Evolutionary conservation across 1,284 basidiomycete species (phyloP).

Genomic region (Tilletia setariae): DNA sequence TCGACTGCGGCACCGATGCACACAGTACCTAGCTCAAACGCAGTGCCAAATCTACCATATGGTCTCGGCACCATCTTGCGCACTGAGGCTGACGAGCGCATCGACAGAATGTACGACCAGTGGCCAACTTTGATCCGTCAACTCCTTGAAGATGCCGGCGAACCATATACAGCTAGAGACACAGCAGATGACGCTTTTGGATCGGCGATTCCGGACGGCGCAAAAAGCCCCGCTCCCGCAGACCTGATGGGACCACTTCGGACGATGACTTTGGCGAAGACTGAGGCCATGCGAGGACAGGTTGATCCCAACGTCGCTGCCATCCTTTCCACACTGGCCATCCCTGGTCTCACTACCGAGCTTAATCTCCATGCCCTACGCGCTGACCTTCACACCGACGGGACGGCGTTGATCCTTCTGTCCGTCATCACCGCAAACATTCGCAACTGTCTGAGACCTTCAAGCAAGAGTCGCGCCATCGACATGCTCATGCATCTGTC

Average conservation of each 20-base stretch:
- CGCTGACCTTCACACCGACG: conserved; percentile 60
- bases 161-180: background rate
- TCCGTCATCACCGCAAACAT: conserved; percentile 85
- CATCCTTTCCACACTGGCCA: conserved; percentile 16
- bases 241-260: background rate
- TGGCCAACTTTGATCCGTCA: conserved; percentile 36
- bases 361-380: conserved; percentile 19
- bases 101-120: conserved; percentile 50
- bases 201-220: background rate
- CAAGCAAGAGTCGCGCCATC: conserved; percentile 77
- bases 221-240: background rate
- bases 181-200: background rate
- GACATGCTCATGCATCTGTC: conserved; percentile 82
- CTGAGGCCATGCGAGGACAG: background rate
- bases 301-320: conserved; percentile 2
- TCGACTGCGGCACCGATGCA: background rate
- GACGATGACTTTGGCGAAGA: background rate
- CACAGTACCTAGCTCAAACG: background rate
- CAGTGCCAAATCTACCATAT: conserved; percentile 21
- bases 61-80: conserved; percentile 27
- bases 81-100: conserved; percentile 46
- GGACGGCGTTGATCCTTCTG: conserved; percentile 73
- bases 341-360: conserved; percentile 36
- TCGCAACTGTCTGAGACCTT: conserved; percentile 80
- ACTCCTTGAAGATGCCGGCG: background rate